Conservation (phyloP, 2,329 filamentous ascomycete species). For the Penicillium sp. region DNA sequence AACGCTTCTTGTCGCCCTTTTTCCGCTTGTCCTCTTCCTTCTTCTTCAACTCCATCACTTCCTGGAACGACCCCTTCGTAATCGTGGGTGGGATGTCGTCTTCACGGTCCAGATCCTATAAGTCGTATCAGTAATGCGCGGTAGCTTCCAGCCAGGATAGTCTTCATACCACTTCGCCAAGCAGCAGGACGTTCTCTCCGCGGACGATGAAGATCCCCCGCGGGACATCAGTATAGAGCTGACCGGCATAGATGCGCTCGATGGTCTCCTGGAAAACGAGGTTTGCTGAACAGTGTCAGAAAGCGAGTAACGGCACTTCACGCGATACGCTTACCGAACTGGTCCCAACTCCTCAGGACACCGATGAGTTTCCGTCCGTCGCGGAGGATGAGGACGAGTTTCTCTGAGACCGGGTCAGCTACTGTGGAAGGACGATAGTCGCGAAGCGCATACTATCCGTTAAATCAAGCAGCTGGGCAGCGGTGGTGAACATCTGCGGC, state of each 20-base stretch:
- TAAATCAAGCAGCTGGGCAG: constrained; percentile 89
- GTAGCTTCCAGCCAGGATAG: background rate
- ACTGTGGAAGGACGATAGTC: background rate
- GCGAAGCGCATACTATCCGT: constrained; percentile 78
- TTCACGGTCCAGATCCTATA: constrained; percentile 87
- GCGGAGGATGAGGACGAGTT: constrained; percentile 85
- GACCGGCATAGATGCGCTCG: constrained; percentile 78
- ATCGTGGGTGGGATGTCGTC: constrained; percentile 78
- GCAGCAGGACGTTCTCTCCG: constrained; percentile 93
- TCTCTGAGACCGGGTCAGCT: constrained; percentile 64
- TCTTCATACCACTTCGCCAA: constrained; percentile 78
- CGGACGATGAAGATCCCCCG: constrained; percentile 89
- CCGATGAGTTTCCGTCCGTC: constrained; percentile 94
- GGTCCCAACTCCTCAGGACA: constrained; percentile 92
- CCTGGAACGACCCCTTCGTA: constrained; percentile 64
- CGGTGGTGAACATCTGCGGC: constrained; percentile 98
- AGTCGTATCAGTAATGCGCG: constrained; percentile 1
- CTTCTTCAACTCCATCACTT: constrained; percentile 73
- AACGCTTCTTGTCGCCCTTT: constrained; percentile 69
- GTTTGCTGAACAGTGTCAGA: constrained; percentile 65
- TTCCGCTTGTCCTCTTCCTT: constrained; percentile 70
- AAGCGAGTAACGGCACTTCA: background rate
- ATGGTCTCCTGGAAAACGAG: constrained; percentile 90
- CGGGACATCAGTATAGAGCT: constrained; percentile 79
- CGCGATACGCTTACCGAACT: constrained; percentile 71